Base-by-base conservation (phyloP, 2,329 filamentous ascomycete species). In the Fusarium tupiense region DNA sequence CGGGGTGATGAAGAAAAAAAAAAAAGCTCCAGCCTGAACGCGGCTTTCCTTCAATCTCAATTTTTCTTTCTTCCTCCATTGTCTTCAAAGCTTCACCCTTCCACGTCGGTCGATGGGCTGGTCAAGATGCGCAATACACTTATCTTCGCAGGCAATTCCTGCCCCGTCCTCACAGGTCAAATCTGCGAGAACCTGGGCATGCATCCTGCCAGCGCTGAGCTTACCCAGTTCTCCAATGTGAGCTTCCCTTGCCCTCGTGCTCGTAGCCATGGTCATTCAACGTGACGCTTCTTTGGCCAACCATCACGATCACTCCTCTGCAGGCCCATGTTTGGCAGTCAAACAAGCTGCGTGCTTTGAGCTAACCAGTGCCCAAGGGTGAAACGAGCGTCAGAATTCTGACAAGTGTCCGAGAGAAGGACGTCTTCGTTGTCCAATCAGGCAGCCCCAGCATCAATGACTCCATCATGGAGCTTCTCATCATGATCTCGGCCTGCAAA, bases 401-500 rank as follows among this genome's bases (percentile, higher is more conserved):
- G 81, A 91, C 89, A 53, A 92, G 90, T 83, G 95, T 99, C 75
- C 93, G 96, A 77, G 97, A 99, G 82, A 97, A 98, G 84, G 96
- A 99, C 89, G 96, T 99, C 79, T 99, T 98, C 84, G 96, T 99
- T 82, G 93, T 99, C 70, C 96, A 99, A 87, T 98, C 96, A 72
- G 96, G 96, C 75, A 98, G 96, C 85, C 89, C 91, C 81, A 94
- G 93, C 85, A 98, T 98, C 88, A 99, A 99, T 83, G 96, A 99
- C 85, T 97, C 94, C 80, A 95, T 99, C 81, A 98, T 99, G 95
- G 96, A 99, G 88, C 89, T 99, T 81, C 90, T 99, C 81, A 98
- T 99, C 84, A 97, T 99, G 94, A 98, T 98, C 79, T 96, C 94
- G 75, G 96, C 96, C 77, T 99, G 96, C 89, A 98, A 98, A 85